These are phyloP conservation scores for Colletotrichum horii DNA, from an alignment of 2,329 filamentous ascomycete species.

Conservation along the genomic window DNA sequence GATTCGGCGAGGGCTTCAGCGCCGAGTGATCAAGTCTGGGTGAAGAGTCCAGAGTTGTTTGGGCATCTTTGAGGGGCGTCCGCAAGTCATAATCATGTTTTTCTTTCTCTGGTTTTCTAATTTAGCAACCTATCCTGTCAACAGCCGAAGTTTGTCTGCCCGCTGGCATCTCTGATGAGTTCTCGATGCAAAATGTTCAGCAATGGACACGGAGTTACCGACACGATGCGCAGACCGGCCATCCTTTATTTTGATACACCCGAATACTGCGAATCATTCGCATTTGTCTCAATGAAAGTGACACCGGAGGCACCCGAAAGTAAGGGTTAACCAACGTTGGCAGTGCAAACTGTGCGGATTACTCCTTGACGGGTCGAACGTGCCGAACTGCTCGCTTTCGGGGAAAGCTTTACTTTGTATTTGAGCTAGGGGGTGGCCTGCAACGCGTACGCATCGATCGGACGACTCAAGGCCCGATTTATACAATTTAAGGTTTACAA, in stretches of 20 bases:
- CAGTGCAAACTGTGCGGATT: neutral
- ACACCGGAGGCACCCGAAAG: neutral
- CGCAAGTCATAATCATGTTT: rapidly evolving
- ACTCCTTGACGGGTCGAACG: neutral
- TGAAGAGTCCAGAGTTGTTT: neutral
- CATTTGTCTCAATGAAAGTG: no score
- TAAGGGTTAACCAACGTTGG: neutral
- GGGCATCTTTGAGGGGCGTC: neutral
- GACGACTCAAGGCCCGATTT: neutral
- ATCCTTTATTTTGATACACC: neutral
- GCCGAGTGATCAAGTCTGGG: neutral
- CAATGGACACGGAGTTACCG: neutral
- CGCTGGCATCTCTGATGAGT: neutral
- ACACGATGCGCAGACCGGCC: neutral
- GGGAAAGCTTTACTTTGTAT: rapidly evolving
- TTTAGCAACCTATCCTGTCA: neutral
- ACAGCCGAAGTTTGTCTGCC: neutral
- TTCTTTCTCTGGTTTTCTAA: neutral
- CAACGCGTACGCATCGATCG: neutral
- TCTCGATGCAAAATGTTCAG: neutral
- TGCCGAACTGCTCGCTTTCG: rapidly evolving
- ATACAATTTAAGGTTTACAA: neutral
- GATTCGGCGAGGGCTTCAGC: neutral
- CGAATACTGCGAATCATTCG: neutral
- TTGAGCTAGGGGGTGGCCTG: neutral